Evolutionary conservation across 1,284 basidiomycete genomes (phyloP).

Genomic region (Austroboletus novae-zelandiae): DNA sequence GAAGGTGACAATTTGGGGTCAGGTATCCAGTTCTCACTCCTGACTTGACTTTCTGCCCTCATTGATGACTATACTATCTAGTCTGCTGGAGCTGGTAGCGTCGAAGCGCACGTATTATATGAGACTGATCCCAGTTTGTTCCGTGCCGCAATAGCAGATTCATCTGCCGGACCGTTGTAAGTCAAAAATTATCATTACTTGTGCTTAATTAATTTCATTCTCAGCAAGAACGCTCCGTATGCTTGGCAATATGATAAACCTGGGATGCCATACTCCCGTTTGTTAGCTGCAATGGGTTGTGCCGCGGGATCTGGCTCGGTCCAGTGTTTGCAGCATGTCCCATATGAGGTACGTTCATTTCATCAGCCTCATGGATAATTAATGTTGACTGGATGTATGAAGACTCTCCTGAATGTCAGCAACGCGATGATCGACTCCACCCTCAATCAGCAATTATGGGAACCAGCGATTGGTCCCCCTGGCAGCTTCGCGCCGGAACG

Average conservation of each 20-base stretch:
- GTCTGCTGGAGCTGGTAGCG: slow-evolving; percentile 22
- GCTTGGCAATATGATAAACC: slow-evolving; percentile 53
- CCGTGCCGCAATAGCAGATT: slow-evolving; percentile 22
- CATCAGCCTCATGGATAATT: not conserved
- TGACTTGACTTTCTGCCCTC: not conserved
- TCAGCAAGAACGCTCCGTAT: slow-evolving; percentile 54
- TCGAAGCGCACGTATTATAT: slow-evolving; percentile 19
- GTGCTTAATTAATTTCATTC: not conserved
- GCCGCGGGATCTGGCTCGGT: slow-evolving; percentile 40
- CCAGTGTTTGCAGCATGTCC: slow-evolving; percentile 28
- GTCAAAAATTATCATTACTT: not conserved
- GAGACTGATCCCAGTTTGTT: slow-evolving; percentile 9
- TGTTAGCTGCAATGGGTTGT: slow-evolving; percentile 49
- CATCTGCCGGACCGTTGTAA: slow-evolving; percentile 21
- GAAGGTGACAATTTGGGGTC: slow-evolving; percentile 23
- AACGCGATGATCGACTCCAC: slow-evolving; percentile 45
- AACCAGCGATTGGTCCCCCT: slow-evolving; percentile 51
- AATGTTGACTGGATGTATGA: not conserved
- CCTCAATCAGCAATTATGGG: slow-evolving; percentile 56
- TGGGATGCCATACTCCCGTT: slow-evolving; percentile 50
- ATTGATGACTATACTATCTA: not conserved
- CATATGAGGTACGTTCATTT: slow-evolving; percentile 14
- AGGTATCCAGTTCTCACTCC: slow-evolving; percentile 8
- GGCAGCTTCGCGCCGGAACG: slow-evolving; percentile 50
- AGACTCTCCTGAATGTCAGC: slow-evolving; percentile 29